phyloP scores from a whole-genome alignment of 768 basidiomycete genomes.

The Lactarius sp. region DNA sequence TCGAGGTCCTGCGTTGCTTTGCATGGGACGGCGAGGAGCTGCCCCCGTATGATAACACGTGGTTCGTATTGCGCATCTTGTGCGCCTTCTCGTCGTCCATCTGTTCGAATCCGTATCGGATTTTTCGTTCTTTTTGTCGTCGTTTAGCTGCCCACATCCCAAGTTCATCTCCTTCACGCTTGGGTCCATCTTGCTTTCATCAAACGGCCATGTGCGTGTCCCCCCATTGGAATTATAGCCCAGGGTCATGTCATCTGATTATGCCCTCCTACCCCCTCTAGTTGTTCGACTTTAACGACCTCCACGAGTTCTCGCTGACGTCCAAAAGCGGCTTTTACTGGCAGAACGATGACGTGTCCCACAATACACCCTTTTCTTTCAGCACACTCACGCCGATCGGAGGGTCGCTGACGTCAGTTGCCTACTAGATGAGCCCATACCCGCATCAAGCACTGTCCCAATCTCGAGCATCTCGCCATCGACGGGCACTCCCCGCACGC shows the following conservation, averaged over 20 bases:
- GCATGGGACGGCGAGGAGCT: slow-evolving; percentile 65
- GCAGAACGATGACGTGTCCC: slow-evolving; percentile 49
- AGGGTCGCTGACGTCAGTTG: slow-evolving; percentile 3
- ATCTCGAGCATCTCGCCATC: slow-evolving; percentile 60
- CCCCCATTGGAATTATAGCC: background rate
- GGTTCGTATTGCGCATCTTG: slow-evolving; percentile 67
- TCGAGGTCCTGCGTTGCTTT: slow-evolving; percentile 65
- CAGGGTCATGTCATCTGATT: background rate
- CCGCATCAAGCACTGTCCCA: slow-evolving; percentile 57
- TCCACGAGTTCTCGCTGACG: slow-evolving; percentile 56
- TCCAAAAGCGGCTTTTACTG: slow-evolving; percentile 61
- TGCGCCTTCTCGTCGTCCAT: slow-evolving; percentile 32
- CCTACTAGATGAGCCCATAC: slow-evolving; percentile 41
- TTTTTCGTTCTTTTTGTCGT: background rate
- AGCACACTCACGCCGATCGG: no score
- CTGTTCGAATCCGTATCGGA: background rate
- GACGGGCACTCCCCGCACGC: slow-evolving; percentile 46
- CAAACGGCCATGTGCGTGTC: slow-evolving; percentile 55
- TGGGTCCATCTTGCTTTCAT: slow-evolving; percentile 52
- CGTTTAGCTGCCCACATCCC: slow-evolving; percentile 57
- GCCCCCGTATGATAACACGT: slow-evolving; percentile 67
- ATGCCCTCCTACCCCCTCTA: slow-evolving; percentile 27
- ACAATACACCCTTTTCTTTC: slow-evolving; percentile 40
- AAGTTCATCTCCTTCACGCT: slow-evolving; percentile 58
- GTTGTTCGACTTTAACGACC: slow-evolving; percentile 65